These are phyloP conservation scores for Venturia carpophila DNA, from an alignment of 2,329 filamentous ascomycete species.

Conservation along the genomic window DNA sequence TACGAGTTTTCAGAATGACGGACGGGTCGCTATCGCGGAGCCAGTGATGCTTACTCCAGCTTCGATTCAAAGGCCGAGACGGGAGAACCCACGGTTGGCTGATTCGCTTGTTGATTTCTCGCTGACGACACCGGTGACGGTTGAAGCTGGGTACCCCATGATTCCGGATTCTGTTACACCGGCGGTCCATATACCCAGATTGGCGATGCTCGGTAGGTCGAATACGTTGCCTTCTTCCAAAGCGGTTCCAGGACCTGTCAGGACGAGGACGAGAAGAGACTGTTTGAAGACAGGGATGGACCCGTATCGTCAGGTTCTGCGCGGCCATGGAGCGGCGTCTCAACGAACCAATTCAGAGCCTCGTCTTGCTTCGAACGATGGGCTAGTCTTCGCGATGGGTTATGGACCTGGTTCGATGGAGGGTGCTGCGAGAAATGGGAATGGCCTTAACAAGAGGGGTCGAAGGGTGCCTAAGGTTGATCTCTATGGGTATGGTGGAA, in stretches of 20 bases:
- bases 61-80: neutral
- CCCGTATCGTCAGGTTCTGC: neutral
- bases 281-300: neutral
- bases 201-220: neutral
- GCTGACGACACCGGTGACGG: neutral
- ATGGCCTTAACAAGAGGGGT: neutral
- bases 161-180: neutral
- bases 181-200: no score
- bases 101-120: neutral
- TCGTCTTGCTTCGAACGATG: neutral
- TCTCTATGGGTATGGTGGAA: neutral
- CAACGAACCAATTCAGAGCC: neutral
- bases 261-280: neutral
- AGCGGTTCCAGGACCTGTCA: neutral
- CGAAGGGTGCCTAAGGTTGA: neutral
- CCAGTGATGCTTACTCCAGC: neutral
- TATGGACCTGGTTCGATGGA: neutral
- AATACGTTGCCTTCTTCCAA: neutral
- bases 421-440: neutral
- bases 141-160: slow-evolving; percentile 4
- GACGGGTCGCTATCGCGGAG: neutral
- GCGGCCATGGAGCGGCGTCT: neutral
- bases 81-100: neutral
- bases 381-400: neutral
- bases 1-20: neutral